A percentile compares a stretch with the other conserved stretches of the same genome.
Conservation (phyloP, 1,284 basidiomycete species). For the Athelia psychrophila region DNA sequence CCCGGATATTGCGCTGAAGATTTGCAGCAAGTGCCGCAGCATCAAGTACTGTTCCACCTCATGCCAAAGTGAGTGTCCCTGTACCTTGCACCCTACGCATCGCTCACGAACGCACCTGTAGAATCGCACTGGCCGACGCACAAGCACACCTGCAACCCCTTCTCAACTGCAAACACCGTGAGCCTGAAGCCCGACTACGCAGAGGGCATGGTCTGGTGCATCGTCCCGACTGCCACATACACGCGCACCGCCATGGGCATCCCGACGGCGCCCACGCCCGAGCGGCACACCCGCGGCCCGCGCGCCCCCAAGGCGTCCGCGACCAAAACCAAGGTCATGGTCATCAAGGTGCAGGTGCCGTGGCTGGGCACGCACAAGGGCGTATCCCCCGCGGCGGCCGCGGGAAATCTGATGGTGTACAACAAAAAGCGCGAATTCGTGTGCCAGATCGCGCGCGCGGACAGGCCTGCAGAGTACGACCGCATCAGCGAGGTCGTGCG, state of each 20-base stretch:
- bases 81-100: neutral
- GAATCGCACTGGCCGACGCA: slow-evolving; percentile 45
- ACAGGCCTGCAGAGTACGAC: slow-evolving; percentile 37
- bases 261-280: slow-evolving; percentile 17
- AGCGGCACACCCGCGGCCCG: slow-evolving; percentile 24
- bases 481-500: slow-evolving; percentile 33
- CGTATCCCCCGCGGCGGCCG: neutral
- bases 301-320: slow-evolving; percentile 3
- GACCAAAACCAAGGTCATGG: slow-evolving; percentile 31
- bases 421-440: slow-evolving; percentile 50
- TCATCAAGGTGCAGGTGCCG: slow-evolving; percentile 55
- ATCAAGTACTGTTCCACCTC: slow-evolving; percentile 48
- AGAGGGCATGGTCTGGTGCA: slow-evolving; percentile 4
- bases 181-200: slow-evolving; percentile 44
- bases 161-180: slow-evolving; percentile 37
- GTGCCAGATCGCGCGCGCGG: slow-evolving; percentile 34
- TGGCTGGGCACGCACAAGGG: slow-evolving; percentile 1
- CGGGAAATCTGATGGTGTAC: slow-evolving; percentile 40
- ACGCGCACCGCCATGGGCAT: slow-evolving; percentile 31
- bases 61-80: slow-evolving; percentile 45
- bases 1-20: slow-evolving; percentile 2
- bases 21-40: slow-evolving; percentile 46
- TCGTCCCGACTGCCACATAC: slow-evolving; percentile 31
- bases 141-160: slow-evolving; percentile 44
- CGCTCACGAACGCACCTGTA: slow-evolving; percentile 14